A percentile compares a stretch with the other conserved stretches of the same genome.
Evolutionary conservation across 108 stramenopile species (phyloP).

Genomic region (Pseudonitzschia delicatissima): DNA sequence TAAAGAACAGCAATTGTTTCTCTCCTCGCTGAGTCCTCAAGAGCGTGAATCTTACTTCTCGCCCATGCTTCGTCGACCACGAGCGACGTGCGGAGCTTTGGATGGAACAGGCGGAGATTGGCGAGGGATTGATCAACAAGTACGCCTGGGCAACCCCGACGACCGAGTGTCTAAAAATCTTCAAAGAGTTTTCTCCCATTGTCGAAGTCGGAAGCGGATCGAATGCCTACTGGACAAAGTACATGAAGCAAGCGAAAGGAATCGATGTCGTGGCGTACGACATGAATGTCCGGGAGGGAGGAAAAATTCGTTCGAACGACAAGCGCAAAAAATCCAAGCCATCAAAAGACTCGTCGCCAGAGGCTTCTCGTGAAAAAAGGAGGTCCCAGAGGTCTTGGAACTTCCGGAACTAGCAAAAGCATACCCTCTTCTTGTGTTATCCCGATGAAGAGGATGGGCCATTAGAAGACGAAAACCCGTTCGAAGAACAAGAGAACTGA

Average conservation of each 20-base stretch:
- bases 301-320: slow-evolving; percentile 17
- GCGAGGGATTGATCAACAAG: slow-evolving; percentile 67
- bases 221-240: slow-evolving; percentile 76
- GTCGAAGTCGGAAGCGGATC: slow-evolving; percentile 86
- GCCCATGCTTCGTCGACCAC: slow-evolving; percentile 36
- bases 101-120: slow-evolving; percentile 77
- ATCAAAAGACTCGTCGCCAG: slow-evolving; percentile 14
- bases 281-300: slow-evolving; percentile 47
- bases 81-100: slow-evolving; percentile 75
- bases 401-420: slow-evolving; percentile 33
- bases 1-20: slow-evolving; percentile 40
- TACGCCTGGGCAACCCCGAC: slow-evolving; percentile 85
- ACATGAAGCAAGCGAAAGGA: slow-evolving; percentile 36
- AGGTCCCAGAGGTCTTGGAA: slow-evolving; percentile 64
- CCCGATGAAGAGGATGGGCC: slow-evolving; percentile 75
- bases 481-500: neutral
- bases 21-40: slow-evolving; percentile 38
- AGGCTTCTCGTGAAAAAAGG: slow-evolving; percentile 38
- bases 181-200: slow-evolving; percentile 64
- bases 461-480: slow-evolving; percentile 22
- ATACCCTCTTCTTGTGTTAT: slow-evolving; percentile 84
- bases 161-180: slow-evolving; percentile 46
- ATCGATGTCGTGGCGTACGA: slow-evolving; percentile 81
- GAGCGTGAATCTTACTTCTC: slow-evolving; percentile 66
- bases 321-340: slow-evolving; percentile 6